Conservation (phyloP, 345 rosid genomes). For the Eutrema japonicum region DNA sequence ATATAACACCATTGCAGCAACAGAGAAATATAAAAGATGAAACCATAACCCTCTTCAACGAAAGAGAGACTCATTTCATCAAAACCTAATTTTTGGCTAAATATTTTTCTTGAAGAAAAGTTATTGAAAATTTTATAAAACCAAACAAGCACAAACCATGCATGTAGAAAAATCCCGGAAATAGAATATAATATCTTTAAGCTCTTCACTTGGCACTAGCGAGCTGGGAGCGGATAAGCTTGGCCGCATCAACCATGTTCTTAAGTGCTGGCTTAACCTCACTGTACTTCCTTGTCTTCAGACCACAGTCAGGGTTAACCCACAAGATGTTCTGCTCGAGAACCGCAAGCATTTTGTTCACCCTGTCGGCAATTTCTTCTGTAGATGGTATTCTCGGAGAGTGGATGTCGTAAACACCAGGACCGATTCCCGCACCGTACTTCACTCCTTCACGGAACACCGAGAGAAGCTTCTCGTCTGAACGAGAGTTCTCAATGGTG, state of each 20-base stretch:
- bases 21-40: constrained; percentile 6
- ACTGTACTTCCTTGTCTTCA: constrained; percentile 87
- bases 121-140: constrained; percentile 19
- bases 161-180: constrained; percentile 20
- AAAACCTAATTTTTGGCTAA: constrained; percentile 39
- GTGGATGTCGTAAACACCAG: constrained; percentile 96
- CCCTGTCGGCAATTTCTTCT: constrained; percentile 89
- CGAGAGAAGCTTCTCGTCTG: constrained; percentile 94
- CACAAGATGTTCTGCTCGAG: constrained; percentile 87
- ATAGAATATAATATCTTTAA: constrained; percentile 25
- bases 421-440: constrained; percentile 97
- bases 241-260: constrained; percentile 92
- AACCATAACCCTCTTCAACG: constrained; percentile 9
- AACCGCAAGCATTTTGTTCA: constrained; percentile 96
- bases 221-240: constrained; percentile 88
- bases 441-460: constrained; percentile 99
- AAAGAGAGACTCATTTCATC: constrained; percentile 23
- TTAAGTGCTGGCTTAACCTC: constrained; percentile 93
- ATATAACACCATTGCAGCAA: constrained; percentile 24
- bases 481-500: constrained; percentile 98
- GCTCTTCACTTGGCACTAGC: constrained; percentile 75
- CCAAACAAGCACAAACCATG: constrained; percentile 36
- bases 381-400: constrained; percentile 96
- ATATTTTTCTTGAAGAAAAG: constrained; percentile 33
- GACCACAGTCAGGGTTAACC: constrained; percentile 99